These are phyloP conservation scores for Endoconidiophora laricicola DNA, from an alignment of 2,329 filamentous ascomycete genomes.

Conservation along the genomic window DNA sequence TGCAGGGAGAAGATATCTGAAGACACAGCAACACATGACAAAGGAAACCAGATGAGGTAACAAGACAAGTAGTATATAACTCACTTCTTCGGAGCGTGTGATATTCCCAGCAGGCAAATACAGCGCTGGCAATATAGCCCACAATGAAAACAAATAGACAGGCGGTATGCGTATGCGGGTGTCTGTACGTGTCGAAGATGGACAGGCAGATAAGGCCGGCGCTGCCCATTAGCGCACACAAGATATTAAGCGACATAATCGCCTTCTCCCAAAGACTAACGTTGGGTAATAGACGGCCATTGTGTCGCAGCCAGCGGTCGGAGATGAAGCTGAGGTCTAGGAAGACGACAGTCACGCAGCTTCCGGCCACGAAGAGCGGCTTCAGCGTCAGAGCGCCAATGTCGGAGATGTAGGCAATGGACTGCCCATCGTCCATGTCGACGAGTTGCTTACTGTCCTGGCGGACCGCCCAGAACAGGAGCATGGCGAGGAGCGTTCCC, in stretches of 20 bases:
- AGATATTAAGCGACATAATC: slow-evolving; percentile 42
- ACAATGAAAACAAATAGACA: slow-evolving; percentile 73
- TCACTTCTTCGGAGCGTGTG: slow-evolving; percentile 61
- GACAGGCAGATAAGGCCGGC: slow-evolving; percentile 65
- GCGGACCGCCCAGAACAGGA: slow-evolving; percentile 51
- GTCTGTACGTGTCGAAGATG: slow-evolving; percentile 66
- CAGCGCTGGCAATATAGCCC: slow-evolving; percentile 69
- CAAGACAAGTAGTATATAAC: slow-evolving; percentile 16
- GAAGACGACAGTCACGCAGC: slow-evolving; percentile 54
- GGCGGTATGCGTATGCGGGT: slow-evolving; percentile 51
- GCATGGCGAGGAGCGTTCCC: slow-evolving; percentile 49
- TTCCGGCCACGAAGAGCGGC: slow-evolving; percentile 63
- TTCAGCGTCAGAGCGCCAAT: slow-evolving; percentile 46
- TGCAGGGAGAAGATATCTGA: neutral
- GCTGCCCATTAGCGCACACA: slow-evolving; percentile 58
- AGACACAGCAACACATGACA: neutral
- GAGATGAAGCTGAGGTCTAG: slow-evolving; percentile 67
- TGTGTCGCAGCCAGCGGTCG: slow-evolving; percentile 75
- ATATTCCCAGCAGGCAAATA: slow-evolving; percentile 85
- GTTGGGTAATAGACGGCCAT: slow-evolving; percentile 63
- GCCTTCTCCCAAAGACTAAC: slow-evolving; percentile 43
- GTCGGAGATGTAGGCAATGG: slow-evolving; percentile 58
- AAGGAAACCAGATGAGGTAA: neutral
- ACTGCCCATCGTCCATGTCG: slow-evolving; percentile 41
- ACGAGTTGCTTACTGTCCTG: slow-evolving; percentile 37